These are phyloP conservation scores for Teratosphaeria epicoccoides DNA, from an alignment of 2,329 filamentous ascomycete species.

Conservation along the genomic window DNA sequence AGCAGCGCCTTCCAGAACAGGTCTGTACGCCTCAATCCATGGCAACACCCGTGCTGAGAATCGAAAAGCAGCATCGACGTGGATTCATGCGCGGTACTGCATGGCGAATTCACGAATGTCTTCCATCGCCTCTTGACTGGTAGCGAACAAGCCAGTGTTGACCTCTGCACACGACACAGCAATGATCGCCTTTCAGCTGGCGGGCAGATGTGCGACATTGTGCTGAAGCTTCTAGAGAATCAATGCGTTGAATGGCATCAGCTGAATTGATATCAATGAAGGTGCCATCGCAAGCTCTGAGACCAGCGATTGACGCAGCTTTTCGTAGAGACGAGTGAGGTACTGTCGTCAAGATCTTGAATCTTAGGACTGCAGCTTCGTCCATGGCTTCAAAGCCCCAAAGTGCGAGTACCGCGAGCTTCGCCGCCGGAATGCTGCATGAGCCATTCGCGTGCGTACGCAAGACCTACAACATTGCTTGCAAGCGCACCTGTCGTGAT, in stretches of 20 bases:
- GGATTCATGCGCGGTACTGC: constrained; percentile 68
- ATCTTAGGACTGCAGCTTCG: constrained; percentile 50
- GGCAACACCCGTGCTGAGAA: constrained; percentile 63
- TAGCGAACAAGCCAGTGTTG: constrained; percentile 77
- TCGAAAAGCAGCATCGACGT: constrained; percentile 87
- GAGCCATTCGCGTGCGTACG: constrained; percentile 60
- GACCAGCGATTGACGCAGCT: constrained; percentile 68
- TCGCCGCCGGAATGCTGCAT: constrained; percentile 29
- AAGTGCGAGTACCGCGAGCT: neutral
- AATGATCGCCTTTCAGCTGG: constrained; percentile 56
- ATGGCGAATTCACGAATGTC: constrained; percentile 61
- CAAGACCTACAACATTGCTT: constrained; percentile 55
- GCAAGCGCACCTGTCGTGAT: constrained; percentile 68
- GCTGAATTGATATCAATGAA: constrained; percentile 51
- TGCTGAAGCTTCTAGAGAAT: constrained; percentile 55
- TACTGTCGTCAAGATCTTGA: constrained; percentile 70
- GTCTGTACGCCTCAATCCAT: constrained; percentile 43
- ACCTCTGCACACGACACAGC: constrained; percentile 79
- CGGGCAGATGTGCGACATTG: neutral
- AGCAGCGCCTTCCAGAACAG: constrained; percentile 41
- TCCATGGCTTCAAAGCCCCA: constrained; percentile 52
- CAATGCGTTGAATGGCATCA: constrained; percentile 56
- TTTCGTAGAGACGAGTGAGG: constrained; percentile 79
- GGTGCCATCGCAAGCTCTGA: constrained; percentile 53
- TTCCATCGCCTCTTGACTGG: constrained; percentile 47